Base-by-base conservation (phyloP, 2,329 filamentous ascomycete genomes). In the Aureobasidium melanogenum region DNA sequence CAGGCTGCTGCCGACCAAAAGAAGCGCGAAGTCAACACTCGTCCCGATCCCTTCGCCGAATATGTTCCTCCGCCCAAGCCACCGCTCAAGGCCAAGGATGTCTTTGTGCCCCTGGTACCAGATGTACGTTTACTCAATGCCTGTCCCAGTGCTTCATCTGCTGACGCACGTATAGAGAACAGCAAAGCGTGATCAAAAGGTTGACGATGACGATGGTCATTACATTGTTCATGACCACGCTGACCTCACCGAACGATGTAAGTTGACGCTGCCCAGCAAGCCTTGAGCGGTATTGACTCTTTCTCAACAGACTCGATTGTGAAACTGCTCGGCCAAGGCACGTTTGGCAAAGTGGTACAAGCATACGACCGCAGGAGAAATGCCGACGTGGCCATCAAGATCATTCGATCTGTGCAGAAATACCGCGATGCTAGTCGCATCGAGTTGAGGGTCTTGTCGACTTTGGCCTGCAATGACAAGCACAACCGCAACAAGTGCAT, bases 271-370 rank as follows among this genome's bases (percentile, higher is more conserved):
- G n/a, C 19, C 19, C 6, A 24, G 47, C 65, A 36, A 39, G 17
- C 26, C 19, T 32, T 5, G 30, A n/a, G 9, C 22, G 10, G 26
- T 30, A 62, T 46, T 66, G 56, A 65, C 57, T 57, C 47, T 24
- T 12, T 28, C 28, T 67, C 36, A 14, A 47, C 48, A 96, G 92
- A 97, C 74, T 86, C 89, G 77, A 93, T 99, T 68, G 81, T 88
- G 64, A 91, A 91, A 68, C 82, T 97, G 30, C 86, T 99, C 14
- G 94, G 94, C 24, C 94, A 99, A 76, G 94, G 94, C 65, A 99
- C 94, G 0, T 99, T 99, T 72, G 94, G 94, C 71, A 99, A 99
- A 75, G 94, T 99, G 17, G 94, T 99, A 19, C 88, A 97, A 74
- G 94, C 94, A 57, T 87, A 84, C 67, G 94, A 99, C 72, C 84